phyloP scores from a whole-genome alignment of 352 stramenopile species.

The Globisporangium acanthophoron region DNA sequence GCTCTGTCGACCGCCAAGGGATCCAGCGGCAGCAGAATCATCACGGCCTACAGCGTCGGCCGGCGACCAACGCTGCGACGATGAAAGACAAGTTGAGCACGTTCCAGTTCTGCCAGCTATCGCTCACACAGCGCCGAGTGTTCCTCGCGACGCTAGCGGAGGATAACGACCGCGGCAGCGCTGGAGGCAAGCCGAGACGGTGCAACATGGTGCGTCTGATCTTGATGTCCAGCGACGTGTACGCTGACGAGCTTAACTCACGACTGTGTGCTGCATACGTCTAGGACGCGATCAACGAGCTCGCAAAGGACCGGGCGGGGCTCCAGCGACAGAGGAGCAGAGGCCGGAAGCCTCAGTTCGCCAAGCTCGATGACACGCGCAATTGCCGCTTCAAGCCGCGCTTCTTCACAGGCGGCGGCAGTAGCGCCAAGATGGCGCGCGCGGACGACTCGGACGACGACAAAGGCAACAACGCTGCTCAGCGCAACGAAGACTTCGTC shows the following conservation, averaged over 20 bases:
- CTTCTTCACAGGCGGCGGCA: constrained; percentile 12
- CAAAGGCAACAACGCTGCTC: constrained; percentile 10
- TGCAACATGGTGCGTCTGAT: constrained; percentile 27
- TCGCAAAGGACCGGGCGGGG: constrained; percentile 40
- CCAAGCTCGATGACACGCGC: constrained; percentile 47
- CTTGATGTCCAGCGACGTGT: neutral
- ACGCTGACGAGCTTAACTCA: neutral
- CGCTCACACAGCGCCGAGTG: constrained; percentile 49
- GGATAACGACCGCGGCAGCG: constrained; percentile 7
- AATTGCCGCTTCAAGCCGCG: constrained; percentile 55
- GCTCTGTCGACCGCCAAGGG: constrained; percentile 29
- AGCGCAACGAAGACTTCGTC: constrained; percentile 55
- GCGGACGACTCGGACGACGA: constrained; percentile 45
- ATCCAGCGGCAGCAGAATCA: constrained; percentile 22
- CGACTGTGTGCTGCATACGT: too few relatives aligned
- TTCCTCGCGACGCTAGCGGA: constrained; percentile 51
- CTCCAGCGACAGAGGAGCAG: constrained; percentile 19
- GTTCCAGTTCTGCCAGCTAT: constrained; percentile 59
- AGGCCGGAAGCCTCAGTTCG: constrained; percentile 23
- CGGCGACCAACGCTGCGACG: constrained; percentile 23
- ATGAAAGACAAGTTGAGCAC: constrained; percentile 53
- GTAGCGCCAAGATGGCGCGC: constrained; percentile 3
- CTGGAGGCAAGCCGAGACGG: constrained; percentile 2
- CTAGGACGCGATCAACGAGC: constrained; percentile 37
- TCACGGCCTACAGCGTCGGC: constrained; percentile 18